Conservation (phyloP, 768 basidiomycete species). For the Russula olivacea region DNA sequence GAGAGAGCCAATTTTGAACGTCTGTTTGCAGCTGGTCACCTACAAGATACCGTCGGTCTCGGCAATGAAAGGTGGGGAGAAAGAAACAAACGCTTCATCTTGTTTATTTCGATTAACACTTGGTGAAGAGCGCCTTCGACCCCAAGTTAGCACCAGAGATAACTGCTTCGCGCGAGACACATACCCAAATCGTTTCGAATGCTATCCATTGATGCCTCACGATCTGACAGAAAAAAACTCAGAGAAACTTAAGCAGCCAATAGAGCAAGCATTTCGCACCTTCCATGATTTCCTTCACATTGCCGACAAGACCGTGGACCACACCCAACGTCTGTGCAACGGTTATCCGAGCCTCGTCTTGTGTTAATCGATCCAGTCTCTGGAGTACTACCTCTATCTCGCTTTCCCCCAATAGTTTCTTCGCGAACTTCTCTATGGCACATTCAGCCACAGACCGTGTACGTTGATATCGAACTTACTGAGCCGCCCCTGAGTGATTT, state of each 20-base stretch:
- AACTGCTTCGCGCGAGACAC: neutral
- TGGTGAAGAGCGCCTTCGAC: neutral
- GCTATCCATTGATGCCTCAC: neutral
- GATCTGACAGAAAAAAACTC: neutral
- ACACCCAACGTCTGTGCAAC: neutral
- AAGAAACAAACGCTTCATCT: neutral
- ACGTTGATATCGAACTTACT: neutral
- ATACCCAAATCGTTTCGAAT: neutral
- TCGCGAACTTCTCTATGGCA: conserved; percentile 1
- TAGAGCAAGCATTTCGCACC: neutral
- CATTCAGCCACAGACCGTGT: neutral
- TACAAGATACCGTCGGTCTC: neutral
- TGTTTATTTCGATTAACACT: too few species aligned
- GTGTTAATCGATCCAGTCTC: conserved; percentile 1
- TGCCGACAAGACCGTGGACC: neutral
- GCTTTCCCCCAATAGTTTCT: conserved; percentile 4
- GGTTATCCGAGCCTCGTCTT: neutral
- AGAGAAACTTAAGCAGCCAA: neutral
- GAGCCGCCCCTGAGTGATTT: conserved; percentile 3
- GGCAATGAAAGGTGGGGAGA: neutral
- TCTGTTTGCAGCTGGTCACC: neutral
- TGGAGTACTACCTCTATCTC: neutral
- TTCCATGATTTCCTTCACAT: neutral
- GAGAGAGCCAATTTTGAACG: neutral
- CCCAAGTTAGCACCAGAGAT: neutral